phyloP scores from a whole-genome alignment of 2,329 filamentous ascomycete species.

The Botrytis paeoniae region DNA sequence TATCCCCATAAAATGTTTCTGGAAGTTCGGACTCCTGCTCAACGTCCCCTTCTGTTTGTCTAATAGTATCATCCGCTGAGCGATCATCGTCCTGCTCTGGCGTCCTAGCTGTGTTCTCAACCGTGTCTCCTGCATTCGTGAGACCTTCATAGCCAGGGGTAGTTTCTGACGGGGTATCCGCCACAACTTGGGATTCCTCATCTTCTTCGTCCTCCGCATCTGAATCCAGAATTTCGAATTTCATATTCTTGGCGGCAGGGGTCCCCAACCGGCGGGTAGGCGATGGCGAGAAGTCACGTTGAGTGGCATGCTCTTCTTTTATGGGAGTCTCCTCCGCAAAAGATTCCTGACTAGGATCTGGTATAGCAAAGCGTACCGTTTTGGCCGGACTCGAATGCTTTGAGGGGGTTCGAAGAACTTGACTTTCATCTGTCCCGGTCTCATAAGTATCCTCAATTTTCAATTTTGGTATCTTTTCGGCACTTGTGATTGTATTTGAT shows the following conservation, averaged over 20 bases:
- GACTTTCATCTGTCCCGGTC: conserved; percentile 26
- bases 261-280: not conserved
- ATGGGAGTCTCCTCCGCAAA: conserved; percentile 17
- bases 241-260: conserved; percentile 16
- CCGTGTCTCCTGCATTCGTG: not conserved
- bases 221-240: conserved; percentile 34
- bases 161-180: not conserved
- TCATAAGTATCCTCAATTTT: conserved; percentile 34
- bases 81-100: not conserved
- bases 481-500: conserved; percentile 19
- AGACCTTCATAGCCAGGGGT: not conserved
- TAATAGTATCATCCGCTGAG: not conserved
- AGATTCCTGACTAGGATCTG: conserved; percentile 17
- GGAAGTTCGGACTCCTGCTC: conserved; percentile 15
- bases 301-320: not conserved
- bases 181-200: conserved; percentile 9
- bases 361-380: conserved; percentile 33
- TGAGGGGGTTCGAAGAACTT: conserved; percentile 25
- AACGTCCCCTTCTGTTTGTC: not conserved
- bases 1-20: conserved; percentile 35
- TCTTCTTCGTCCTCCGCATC: conserved; percentile 27
- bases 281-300: not conserved
- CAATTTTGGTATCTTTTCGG: conserved; percentile 27
- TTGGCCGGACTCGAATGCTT: conserved; percentile 33
- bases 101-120: not conserved